phyloP scores from a whole-genome alignment of 139 green algal genomes.

The Mesotaenium endlicherianum region DNA sequence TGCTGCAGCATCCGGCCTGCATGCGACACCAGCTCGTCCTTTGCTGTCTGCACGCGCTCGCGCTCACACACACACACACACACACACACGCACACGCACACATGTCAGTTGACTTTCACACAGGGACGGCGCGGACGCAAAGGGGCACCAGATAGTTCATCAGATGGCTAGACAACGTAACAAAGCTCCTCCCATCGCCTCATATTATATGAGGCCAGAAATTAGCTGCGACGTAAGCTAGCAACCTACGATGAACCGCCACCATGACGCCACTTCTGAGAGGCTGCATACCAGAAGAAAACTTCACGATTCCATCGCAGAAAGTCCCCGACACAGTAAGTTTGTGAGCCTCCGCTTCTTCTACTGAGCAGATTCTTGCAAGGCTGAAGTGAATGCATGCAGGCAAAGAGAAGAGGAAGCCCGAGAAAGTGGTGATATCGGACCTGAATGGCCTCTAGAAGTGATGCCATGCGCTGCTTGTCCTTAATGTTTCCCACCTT shows the following conservation, averaged over 20 bases:
- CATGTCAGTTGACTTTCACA: too few species aligned
- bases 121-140: too few species aligned
- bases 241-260: too few species aligned
- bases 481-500: slow-evolving; percentile 51
- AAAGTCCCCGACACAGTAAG: neutral
- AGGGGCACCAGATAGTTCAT: too few species aligned
- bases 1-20: slow-evolving; percentile 69
- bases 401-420: neutral
- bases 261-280: neutral
- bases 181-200: too few species aligned
- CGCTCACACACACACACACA: too few species aligned
- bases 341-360: too few species aligned
- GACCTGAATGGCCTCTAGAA: neutral
- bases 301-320: too few species aligned
- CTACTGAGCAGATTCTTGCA: neutral
- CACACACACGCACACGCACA: too few species aligned
- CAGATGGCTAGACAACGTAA: too few species aligned
- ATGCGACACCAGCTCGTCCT: slow-evolving; percentile 82
- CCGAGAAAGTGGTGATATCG: neutral
- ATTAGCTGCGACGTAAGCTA: too few species aligned
- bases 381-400: neutral
- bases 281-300: neutral
- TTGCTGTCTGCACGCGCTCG: slow-evolving; percentile 49
- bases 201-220: too few species aligned
- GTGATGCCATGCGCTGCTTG: slow-evolving; percentile 34